phyloP scores from a whole-genome alignment of 169 alveolate genomes.

The Cryptosporidium muris region DNA sequence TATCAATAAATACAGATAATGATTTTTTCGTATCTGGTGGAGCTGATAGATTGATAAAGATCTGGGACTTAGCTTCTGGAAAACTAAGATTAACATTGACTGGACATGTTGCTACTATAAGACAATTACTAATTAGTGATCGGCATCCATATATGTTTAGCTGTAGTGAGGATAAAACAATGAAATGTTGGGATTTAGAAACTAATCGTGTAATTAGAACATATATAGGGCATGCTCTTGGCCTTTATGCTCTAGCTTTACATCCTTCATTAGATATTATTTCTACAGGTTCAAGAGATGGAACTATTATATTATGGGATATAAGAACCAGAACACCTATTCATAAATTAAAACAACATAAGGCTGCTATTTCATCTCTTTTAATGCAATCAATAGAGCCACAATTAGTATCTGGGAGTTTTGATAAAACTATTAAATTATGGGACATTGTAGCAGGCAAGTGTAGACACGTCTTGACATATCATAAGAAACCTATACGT shows the following conservation, averaged over 20 bases:
- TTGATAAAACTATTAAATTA: conserved; percentile 92
- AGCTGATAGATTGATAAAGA: conserved; percentile 95
- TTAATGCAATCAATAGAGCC: conserved; percentile 94
- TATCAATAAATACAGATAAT: conserved; percentile 95
- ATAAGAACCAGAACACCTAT: conserved; percentile 94
- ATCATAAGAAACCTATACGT: conserved; percentile 97
- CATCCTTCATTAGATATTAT: conserved; percentile 97
- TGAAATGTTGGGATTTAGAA: conserved; percentile 98
- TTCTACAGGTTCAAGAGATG: conserved; percentile 97
- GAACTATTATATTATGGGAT: conserved; percentile 98
- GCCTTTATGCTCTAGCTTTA: conserved; percentile 93
- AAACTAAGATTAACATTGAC: conserved; percentile 93
- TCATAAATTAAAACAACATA: conserved; percentile 93
- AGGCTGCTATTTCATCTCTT: conserved; percentile 91
- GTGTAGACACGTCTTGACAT: conserved; percentile 92
- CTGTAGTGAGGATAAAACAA: conserved; percentile 97
- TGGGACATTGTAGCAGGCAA: conserved; percentile 98
- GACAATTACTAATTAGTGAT: conserved; percentile 91
- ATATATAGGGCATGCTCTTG: conserved; percentile 96
- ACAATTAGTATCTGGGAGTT: conserved; percentile 95
- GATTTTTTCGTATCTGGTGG: conserved; percentile 96
- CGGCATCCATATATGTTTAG: conserved; percentile 97
- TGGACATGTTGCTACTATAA: conserved; percentile 96
- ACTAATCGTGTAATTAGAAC: conserved; percentile 95
- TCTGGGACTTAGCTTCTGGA: conserved; percentile 98